Evolutionary conservation across 495 filamentous ascomycete genomes (phyloP), one percentile per base, ranked within the genome.

Genomic region (Hypoxylon perforatum): DNA sequence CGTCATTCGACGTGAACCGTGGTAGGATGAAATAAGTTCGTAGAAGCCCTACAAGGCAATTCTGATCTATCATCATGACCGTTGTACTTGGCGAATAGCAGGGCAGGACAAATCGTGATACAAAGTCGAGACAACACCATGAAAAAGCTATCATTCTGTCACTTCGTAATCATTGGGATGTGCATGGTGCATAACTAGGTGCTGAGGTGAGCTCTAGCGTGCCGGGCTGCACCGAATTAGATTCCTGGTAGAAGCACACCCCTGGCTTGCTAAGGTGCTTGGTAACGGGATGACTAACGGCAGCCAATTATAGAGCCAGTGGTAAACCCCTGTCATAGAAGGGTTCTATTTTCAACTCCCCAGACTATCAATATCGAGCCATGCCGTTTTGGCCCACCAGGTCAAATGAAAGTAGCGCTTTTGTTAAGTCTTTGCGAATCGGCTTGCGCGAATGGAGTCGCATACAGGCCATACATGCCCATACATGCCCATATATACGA

Each of bases 241-340:
- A 61, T 53, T 48, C 61, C 53, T 58, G 12, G 48, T 54, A 58
- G 17, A 53, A 35, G 21, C 21, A 14, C 19, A 53, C 19, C n/a
- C 36, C 25, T 30, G 18, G 56, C 41, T 41, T 69, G 49, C 44
- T 46, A 47, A 52, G 51, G 44, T 69, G 66, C 61, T 69, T 69
- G 61, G 61, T 69, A 69, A 69, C 66, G 10, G 12, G 66, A 69
- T 69, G 57, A 69, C 61, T 69, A 69, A 69, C 45, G 36, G 18
- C 49, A 57, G 30, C 66, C 66, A 69, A 69, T 69, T 57, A 69
- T 65, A 65, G 51, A 45, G 50, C 45, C 42, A 45, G 36, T 69
- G 35, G 12, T 33, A 21, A 2, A 47, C 61, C 66, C 66, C 38
- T 44, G 39, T 17, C 60, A 36, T 25, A 53, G 50, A 45, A 48